These are phyloP conservation scores for Phoenix dactylifera DNA, from an alignment of 176 grass and related monocot species.

Conservation along the genomic window DNA sequence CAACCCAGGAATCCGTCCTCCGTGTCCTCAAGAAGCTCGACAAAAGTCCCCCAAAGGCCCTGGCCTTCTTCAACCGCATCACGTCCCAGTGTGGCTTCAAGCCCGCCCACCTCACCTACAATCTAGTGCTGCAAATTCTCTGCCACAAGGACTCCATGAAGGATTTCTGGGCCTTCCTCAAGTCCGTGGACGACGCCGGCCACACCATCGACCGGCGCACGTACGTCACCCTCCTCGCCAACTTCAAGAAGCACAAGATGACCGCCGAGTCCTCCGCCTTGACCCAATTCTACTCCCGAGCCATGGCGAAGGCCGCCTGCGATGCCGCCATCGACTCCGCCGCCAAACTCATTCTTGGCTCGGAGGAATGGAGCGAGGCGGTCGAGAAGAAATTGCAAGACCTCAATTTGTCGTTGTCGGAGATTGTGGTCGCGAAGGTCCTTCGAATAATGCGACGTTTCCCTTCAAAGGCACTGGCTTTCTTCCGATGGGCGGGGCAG, in stretches of 20 bases:
- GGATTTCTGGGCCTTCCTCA: constrained; percentile 82
- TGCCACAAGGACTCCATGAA: constrained; percentile 19
- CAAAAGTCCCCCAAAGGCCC: constrained; percentile 43
- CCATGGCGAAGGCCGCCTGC: background rate
- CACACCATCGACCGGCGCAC: constrained; percentile 62
- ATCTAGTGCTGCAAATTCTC: constrained; percentile 82
- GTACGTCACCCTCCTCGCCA: constrained; percentile 53
- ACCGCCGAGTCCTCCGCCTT: constrained; percentile 38
- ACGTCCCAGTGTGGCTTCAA: constrained; percentile 21
- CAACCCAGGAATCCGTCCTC: constrained; percentile 56
- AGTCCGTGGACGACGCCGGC: constrained; percentile 48
- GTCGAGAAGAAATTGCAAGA: constrained; percentile 29
- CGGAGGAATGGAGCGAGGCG: constrained; percentile 16
- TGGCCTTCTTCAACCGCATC: constrained; percentile 52
- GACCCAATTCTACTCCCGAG: constrained; percentile 28
- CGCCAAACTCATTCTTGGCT: constrained; percentile 17
- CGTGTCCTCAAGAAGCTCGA: constrained; percentile 58
- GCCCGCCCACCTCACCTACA: constrained; percentile 47
- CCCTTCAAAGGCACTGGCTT: constrained; percentile 45
- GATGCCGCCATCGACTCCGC: constrained; percentile 21
- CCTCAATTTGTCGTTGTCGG: constrained; percentile 31
- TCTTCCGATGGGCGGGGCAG: constrained; percentile 62
- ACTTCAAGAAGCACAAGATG: constrained; percentile 66
- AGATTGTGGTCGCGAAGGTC: constrained; percentile 37
- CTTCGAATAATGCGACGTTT: constrained; percentile 43